A percentile compares a stretch with the other conserved stretches of the same genome.
phyloP scores from a whole-genome alignment of 108 stramenopile genomes.

The Discostella pseudostelligera region DNA sequence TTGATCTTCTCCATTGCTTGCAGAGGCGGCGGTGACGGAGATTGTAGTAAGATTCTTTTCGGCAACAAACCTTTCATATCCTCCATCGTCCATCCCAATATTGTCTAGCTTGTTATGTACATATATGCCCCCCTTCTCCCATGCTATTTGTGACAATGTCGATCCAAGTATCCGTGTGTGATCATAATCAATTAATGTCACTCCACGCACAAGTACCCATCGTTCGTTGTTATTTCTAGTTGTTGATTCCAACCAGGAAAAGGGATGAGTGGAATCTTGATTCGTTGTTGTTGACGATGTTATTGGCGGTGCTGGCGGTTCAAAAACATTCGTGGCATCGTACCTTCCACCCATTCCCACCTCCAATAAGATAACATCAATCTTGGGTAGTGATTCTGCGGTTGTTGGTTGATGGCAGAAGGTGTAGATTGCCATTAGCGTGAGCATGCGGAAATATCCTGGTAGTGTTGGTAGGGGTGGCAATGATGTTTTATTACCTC shows the following conservation, averaged over 20 bases:
- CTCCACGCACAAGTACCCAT: conserved; percentile 42
- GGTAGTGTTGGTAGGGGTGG: conserved; percentile 59
- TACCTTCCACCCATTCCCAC: conserved; percentile 95
- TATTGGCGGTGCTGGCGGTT: conserved; percentile 12
- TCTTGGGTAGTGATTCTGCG: too few relatives aligned
- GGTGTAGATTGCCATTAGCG: conserved; percentile 74
- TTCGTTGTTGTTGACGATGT: conserved; percentile 14
- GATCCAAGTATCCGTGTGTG: conserved; percentile 87
- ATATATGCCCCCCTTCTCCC: conserved; percentile 95
- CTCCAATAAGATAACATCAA: conserved; percentile 88
- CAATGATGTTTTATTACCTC: conserved; percentile 4
- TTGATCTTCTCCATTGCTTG: conserved; percentile 3
- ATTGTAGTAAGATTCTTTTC: neutral
- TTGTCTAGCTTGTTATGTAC: conserved; percentile 43
- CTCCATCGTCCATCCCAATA: conserved; percentile 31
- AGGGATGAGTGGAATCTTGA: neutral
- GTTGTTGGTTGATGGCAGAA: conserved; percentile 33
- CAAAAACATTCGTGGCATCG: conserved; percentile 91
- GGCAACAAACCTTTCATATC: conserved; percentile 28
- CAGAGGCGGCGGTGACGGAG: conserved; percentile 17
- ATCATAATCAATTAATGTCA: conserved; percentile 81
- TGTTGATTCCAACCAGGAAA: neutral
- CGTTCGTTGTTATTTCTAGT: neutral
- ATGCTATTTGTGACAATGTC: conserved; percentile 86
- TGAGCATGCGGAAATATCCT: conserved; percentile 92